These are phyloP conservation scores for Leccinum pellstonianum DNA, from an alignment of 768 basidiomycete genomes.

Conservation along the genomic window DNA sequence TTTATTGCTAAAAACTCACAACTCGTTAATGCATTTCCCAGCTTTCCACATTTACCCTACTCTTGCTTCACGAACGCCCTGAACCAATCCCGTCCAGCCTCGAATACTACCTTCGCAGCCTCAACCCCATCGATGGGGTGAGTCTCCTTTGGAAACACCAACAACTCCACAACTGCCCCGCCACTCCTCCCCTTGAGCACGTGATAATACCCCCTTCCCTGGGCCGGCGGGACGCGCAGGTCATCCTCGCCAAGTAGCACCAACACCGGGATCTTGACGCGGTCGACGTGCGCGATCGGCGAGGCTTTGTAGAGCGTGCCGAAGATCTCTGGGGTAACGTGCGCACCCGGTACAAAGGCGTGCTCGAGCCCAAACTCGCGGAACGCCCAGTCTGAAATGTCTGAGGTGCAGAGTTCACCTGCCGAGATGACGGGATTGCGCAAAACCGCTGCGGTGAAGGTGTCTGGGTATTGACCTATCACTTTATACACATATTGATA, in stretches of 20 bases:
- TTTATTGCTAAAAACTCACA: no score
- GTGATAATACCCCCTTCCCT: slow-evolving; percentile 65
- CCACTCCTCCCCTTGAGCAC: slow-evolving; percentile 47
- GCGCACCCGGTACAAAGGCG: slow-evolving; percentile 32
- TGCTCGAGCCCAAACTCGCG: slow-evolving; percentile 36
- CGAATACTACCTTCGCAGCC: slow-evolving; percentile 50
- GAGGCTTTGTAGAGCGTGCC: slow-evolving; percentile 46
- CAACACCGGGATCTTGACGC: slow-evolving; percentile 52
- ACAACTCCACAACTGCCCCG: slow-evolving; percentile 48
- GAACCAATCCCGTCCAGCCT: slow-evolving; percentile 55
- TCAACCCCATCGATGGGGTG: slow-evolving; percentile 68
- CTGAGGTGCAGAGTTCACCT: slow-evolving; percentile 53
- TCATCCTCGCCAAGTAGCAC: slow-evolving; percentile 62
- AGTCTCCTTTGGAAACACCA: slow-evolving; percentile 58
- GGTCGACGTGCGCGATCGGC: slow-evolving; percentile 54
- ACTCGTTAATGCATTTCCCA: no score
- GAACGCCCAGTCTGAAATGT: slow-evolving; percentile 69
- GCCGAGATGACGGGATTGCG: slow-evolving; percentile 70
- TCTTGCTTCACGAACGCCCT: slow-evolving; percentile 16
- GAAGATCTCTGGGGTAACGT: slow-evolving; percentile 48
- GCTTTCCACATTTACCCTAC: no score
- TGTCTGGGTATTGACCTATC: slow-evolving; percentile 57
- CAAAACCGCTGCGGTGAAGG: slow-evolving; percentile 60
- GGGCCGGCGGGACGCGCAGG: slow-evolving; percentile 58
- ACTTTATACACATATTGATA: slow-evolving; percentile 36